Base-by-base conservation (phyloP, 257 asterid genomes). In the Echites panduratus region DNA sequence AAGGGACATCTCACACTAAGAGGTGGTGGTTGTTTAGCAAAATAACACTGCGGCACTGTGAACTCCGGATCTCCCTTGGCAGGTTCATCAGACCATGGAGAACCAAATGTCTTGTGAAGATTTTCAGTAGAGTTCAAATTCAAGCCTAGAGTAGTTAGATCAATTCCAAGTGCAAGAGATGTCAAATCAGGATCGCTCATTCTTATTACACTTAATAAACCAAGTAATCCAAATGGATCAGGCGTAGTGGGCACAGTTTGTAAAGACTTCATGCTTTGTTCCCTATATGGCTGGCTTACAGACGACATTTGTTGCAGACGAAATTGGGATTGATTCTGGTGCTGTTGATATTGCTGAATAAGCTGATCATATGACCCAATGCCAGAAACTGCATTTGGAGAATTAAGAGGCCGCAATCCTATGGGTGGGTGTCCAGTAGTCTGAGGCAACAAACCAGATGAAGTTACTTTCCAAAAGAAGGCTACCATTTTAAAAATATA, bases 11-110 rank as follows among this genome's bases (percentile, higher is more conserved):
- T 87, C 79, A 95, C 99, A 77, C 85, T 89, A 57, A 92, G 78
- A 66, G 96, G 91, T 41, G 96, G 99, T 4, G 96, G 89, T 76
- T 85, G 92, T 76, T 88, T 88, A 66, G 96, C 88, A 79, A 83
- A 85, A 84, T 95, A 95, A 87, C 98, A 95, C 78, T 89, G 92
- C 5, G 99, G 99, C 66, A 92, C 97, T n/a, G 82, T 75, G 74
- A 85, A 95, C 77, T 92, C 98, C 0, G 97, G 93, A 73, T 92
- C 97, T 73, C 97, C 99, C 87, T 87, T 92, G 72, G 91, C 87
- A 20, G 97, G 97, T 78, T 89, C 98, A 35, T 95, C 97, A 17
- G 99, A 87, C 98, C 98, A 95, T 17, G 99, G 99, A 67, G 99
- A 92, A 73, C 92, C 90, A 78, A 92, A 95, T 7, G 88, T 82